Base-by-base conservation (phyloP, 306 rosid species). In the Begonia peltatifolia region DNA sequence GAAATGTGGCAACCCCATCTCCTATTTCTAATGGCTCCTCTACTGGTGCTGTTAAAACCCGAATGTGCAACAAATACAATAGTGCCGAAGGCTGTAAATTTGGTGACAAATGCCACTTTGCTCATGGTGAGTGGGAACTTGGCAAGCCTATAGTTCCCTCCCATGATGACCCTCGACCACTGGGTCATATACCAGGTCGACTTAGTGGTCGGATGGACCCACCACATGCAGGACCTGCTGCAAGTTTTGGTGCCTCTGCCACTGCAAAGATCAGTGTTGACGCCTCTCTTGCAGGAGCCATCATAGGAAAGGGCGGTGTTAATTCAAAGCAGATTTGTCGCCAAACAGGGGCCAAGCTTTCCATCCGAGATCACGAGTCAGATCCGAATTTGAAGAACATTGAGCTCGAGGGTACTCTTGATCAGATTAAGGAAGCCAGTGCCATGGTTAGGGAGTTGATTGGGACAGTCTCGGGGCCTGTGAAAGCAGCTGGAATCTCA, bases 41-140 rank as follows among this genome's bases (percentile, higher is more conserved):
- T 14, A 47, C 66, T 8, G 11, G 77, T 17, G 41, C 76, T 36
- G 88, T 72, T 25, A 90, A 90, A 71, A 74, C 79, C 20, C 94
- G 95, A 57, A 17, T 81, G 59, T 90, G 99, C 81, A 83, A 71
- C 75, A 90, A 68, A 63, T 83, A 56, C 56, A 86, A 77, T 41
- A 49, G 77, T 17, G 86, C 95, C 0, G 99, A 90, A 74, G 96
- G 99, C 69, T 90, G 99, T 75, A 90, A 86, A 73, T 90, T 80
- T 52, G 99, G 99, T 25, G 95, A 83, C 68, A 90, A 86, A 67
- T 90, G 99, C 48, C 84, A 79, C 71, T 90, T 86, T 52, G 99
- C 99, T 11, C 99, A 90, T 53, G 85, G 95, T 49, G 99, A 90
- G 70, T 79, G 99, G 95, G 99, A 90, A 62, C 74, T 90, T 17